Percentiles rank a stretch among this genome's conserved stretches.
These are phyloP conservation scores for Phytophthora hybrid DNA, from an alignment of 352 stramenopile species.

Conservation along the genomic window DNA sequence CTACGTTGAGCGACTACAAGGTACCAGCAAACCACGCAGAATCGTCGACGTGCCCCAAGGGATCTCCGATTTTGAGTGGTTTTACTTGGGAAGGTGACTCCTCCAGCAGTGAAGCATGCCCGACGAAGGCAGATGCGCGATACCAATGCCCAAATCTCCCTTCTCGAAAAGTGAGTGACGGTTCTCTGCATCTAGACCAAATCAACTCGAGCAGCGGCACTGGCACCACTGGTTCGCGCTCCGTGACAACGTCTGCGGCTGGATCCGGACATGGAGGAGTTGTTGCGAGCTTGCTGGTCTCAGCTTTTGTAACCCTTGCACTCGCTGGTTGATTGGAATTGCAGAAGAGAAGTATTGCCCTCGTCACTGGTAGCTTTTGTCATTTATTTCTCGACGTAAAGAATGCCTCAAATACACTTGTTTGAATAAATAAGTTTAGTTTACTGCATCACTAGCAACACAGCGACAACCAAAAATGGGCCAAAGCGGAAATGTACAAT, in stretches of 20 bases:
- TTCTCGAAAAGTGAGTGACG: background rate
- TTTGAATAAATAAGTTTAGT: no score
- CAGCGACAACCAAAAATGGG: no score
- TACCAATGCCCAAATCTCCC: slow-evolving; percentile 51
- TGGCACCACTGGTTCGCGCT: background rate
- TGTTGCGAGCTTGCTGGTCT: slow-evolving; percentile 7
- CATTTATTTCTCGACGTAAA: no score
- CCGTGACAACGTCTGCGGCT: slow-evolving; percentile 12
- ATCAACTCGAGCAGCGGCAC: slow-evolving; percentile 23
- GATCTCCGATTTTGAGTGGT: slow-evolving; percentile 19
- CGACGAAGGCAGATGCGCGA: slow-evolving; percentile 15
- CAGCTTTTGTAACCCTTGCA: slow-evolving; percentile 8
- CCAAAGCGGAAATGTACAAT: background rate
- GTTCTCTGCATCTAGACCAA: slow-evolving; percentile 23
- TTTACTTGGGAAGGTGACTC: slow-evolving; percentile 43
- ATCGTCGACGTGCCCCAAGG: slow-evolving; percentile 29
- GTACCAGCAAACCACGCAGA: slow-evolving; percentile 30
- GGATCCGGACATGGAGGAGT: background rate
- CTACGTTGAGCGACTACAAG: slow-evolving; percentile 33
- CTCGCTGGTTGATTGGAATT: slow-evolving; percentile 1
- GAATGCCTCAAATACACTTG: no score
- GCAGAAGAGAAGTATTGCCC: no score
- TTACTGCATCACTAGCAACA: no score
- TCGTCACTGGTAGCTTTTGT: no score
- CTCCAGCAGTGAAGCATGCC: slow-evolving; percentile 34